Conservation (phyloP, 371 early-diverging fungal species). For the Sporodiniella umbellata region DNA sequence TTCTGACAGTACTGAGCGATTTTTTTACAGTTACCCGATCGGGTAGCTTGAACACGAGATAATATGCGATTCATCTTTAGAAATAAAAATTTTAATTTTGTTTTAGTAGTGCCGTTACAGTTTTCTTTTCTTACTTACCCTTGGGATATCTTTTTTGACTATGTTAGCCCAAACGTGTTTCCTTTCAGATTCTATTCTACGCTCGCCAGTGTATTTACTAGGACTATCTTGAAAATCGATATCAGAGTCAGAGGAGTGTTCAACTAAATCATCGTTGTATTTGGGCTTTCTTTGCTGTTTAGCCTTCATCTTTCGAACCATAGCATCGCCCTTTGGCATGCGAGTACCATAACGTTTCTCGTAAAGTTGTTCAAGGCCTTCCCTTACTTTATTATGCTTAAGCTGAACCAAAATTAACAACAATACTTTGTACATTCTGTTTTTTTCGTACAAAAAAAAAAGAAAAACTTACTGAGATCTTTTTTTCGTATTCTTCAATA, state of each 20-base stretch:
- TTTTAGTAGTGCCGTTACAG: too few relatives aligned
- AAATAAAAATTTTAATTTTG: not conserved
- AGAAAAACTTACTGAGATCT: constrained; percentile 32
- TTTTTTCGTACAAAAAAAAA: too few relatives aligned
- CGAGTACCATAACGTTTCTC: constrained; percentile 37
- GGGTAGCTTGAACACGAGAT: constrained; percentile 48
- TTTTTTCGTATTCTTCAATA: constrained; percentile 42
- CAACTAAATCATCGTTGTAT: not conserved
- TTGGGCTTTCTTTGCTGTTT: not conserved
- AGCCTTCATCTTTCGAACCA: not conserved
- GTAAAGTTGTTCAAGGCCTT: constrained; percentile 31
- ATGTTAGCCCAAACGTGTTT: constrained; percentile 41
- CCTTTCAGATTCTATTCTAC: constrained; percentile 30
- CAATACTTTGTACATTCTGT: not conserved
- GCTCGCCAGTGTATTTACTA: constrained; percentile 5
- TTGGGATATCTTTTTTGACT: constrained; percentile 47
- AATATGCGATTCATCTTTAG: constrained; percentile 54
- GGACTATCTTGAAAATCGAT: not conserved
- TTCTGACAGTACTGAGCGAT: constrained; percentile 58
- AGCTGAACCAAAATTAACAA: constrained; percentile 7
- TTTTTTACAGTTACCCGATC: constrained; percentile 59
- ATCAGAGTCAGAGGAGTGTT: not conserved
- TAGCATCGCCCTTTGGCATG: constrained; percentile 14
- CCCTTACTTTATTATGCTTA: constrained; percentile 26
- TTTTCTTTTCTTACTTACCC: constrained; percentile 14